Conservation (phyloP, 2,329 filamentous ascomycete species). For the Xylaria sp. region DNA sequence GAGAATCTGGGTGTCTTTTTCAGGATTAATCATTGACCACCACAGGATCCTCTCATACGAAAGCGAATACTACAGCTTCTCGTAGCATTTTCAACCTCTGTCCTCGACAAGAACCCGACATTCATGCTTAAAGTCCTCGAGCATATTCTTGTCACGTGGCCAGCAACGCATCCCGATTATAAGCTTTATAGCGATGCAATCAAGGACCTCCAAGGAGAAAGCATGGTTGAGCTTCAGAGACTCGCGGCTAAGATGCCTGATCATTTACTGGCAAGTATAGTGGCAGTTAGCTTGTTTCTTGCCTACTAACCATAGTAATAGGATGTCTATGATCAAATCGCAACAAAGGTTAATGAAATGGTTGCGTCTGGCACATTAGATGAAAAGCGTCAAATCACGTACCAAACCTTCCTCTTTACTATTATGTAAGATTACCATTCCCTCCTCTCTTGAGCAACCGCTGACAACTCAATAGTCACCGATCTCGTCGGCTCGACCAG, state of each 20-base stretch:
- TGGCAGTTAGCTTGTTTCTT: neutral
- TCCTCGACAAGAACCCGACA: slow-evolving; percentile 77
- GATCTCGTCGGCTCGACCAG: slow-evolving; percentile 78
- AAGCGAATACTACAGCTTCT: slow-evolving; percentile 84
- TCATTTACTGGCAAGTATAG: slow-evolving; percentile 74
- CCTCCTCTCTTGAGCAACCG: neutral
- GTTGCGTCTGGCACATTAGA: slow-evolving; percentile 78
- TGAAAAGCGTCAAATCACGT: slow-evolving; percentile 85
- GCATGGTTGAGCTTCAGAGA: slow-evolving; percentile 87
- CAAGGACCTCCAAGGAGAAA: slow-evolving; percentile 85
- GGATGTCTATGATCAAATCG: slow-evolving; percentile 88
- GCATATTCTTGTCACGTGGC: slow-evolving; percentile 86
- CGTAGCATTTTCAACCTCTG: slow-evolving; percentile 85
- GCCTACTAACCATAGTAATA: slow-evolving; percentile 49
- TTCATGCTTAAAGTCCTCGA: slow-evolving; percentile 93
- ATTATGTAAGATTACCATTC: slow-evolving; percentile 71
- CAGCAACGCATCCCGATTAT: slow-evolving; percentile 76
- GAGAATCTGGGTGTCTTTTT: neutral
- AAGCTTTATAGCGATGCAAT: slow-evolving; percentile 86
- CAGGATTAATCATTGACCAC: slow-evolving; percentile 36
- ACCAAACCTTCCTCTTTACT: slow-evolving; percentile 91
- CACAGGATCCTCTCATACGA: slow-evolving; percentile 80
- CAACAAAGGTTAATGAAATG: slow-evolving; percentile 84
- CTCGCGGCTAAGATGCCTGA: slow-evolving; percentile 92
- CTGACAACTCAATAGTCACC: slow-evolving; percentile 68